Percentiles rank a stretch among this genome's conserved stretches.
These are phyloP conservation scores for Pseudohyphozyma bogoriensis DNA, from an alignment of 768 basidiomycete genomes.

Conservation along the genomic window DNA sequence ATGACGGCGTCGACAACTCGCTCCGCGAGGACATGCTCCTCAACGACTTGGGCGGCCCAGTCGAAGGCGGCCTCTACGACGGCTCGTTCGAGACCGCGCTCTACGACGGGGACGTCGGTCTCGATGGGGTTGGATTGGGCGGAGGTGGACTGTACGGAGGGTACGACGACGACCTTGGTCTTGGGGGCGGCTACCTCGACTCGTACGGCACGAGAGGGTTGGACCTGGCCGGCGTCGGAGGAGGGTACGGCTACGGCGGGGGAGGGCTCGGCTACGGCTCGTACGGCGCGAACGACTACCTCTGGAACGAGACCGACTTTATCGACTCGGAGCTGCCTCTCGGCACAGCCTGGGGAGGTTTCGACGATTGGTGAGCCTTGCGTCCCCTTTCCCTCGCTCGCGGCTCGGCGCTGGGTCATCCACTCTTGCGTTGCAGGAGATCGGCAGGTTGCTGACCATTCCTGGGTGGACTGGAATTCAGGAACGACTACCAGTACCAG, in stretches of 20 bases:
- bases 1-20: neutral
- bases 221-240: neutral
- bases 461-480: neutral
- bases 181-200: neutral
- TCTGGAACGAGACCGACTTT: too few species aligned
- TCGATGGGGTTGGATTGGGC: neutral
- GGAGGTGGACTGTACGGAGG: neutral
- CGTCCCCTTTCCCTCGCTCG: too few species aligned
- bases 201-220: neutral
- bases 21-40: neutral
- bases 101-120: neutral
- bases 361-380: neutral
- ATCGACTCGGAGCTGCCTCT: neutral
- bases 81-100: neutral
- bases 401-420: too few species aligned
- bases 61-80: neutral
- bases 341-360: neutral
- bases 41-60: neutral
- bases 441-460: too few species aligned
- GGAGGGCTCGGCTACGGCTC: neutral
- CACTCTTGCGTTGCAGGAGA: too few species aligned
- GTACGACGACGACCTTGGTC: neutral
- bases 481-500: conserved; percentile 10
- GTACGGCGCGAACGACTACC: neutral
- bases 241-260: neutral